These are phyloP conservation scores for Exophiala sideris DNA, from an alignment of 2,329 filamentous ascomycete species.

Conservation along the genomic window DNA sequence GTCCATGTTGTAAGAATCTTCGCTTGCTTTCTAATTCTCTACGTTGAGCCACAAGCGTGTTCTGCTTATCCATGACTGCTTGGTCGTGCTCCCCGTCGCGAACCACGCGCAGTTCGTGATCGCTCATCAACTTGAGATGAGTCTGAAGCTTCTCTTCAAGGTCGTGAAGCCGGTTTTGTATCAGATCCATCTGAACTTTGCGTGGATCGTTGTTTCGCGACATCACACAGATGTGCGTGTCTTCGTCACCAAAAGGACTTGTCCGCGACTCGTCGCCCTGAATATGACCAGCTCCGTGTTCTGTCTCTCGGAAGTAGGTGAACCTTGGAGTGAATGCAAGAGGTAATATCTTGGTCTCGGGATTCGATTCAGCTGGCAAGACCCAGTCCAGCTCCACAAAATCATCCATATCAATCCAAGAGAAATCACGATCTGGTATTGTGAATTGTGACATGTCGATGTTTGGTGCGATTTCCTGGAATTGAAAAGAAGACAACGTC, in stretches of 20 bases:
- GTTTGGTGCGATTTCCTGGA: slow-evolving; percentile 50
- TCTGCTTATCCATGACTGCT: slow-evolving; percentile 42
- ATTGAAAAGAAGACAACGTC: slow-evolving; percentile 55
- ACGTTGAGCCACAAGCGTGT: slow-evolving; percentile 54
- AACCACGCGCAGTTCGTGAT: slow-evolving; percentile 65
- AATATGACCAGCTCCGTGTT: slow-evolving; percentile 73
- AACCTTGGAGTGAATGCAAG: slow-evolving; percentile 90
- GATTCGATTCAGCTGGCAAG: slow-evolving; percentile 80
- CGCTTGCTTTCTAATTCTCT: slow-evolving; percentile 57
- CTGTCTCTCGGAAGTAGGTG: slow-evolving; percentile 95
- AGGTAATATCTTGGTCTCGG: slow-evolving; percentile 89
- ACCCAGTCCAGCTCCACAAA: slow-evolving; percentile 99
- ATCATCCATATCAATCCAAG: slow-evolving; percentile 99
- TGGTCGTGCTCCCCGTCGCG: slow-evolving; percentile 53
- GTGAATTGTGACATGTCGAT: slow-evolving; percentile 79
- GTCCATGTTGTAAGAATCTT: slow-evolving; percentile 57
- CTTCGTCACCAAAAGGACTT: slow-evolving; percentile 88
- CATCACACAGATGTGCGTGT: slow-evolving; percentile 94
- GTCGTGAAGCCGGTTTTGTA: slow-evolving; percentile 74
- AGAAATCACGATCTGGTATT: slow-evolving; percentile 91
- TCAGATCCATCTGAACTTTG: slow-evolving; percentile 79
- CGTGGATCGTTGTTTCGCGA: slow-evolving; percentile 84
- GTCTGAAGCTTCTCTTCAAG: slow-evolving; percentile 73
- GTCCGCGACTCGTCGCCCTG: slow-evolving; percentile 76
- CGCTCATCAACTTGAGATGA: slow-evolving; percentile 69